Evolutionary conservation across 805 yeast genomes (phyloP).

Genomic region (Blastobotrys robertii): DNA sequence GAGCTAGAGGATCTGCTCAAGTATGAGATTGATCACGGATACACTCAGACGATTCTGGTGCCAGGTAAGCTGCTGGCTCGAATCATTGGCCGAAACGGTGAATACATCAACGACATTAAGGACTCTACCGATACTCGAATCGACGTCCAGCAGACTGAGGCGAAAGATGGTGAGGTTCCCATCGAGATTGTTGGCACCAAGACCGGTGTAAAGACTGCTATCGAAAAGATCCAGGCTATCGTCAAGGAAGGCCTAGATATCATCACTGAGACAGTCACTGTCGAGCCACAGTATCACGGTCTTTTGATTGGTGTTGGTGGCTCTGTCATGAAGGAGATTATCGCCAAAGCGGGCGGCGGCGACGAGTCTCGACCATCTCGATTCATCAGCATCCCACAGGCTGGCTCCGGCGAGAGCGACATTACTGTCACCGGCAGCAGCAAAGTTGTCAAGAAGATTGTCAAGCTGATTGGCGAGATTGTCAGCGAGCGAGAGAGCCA

Average conservation of each 20-base stretch:
- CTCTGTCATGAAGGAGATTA: constrained; percentile 59
- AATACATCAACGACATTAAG: constrained; percentile 68
- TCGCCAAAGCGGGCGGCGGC: constrained; percentile 63
- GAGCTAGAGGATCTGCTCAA: constrained; percentile 76
- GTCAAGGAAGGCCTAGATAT: constrained; percentile 57
- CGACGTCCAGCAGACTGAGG: constrained; percentile 39
- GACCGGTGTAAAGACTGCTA: constrained; percentile 64
- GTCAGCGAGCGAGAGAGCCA: constrained; percentile 49
- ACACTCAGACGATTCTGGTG: constrained; percentile 50
- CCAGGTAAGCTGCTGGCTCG: constrained; percentile 70
- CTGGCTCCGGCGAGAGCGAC: constrained; percentile 39
- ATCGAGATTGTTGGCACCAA: constrained; percentile 72
- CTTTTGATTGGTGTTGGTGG: constrained; percentile 74
- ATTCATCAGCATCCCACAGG: constrained; percentile 59
- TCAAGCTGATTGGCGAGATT: constrained; percentile 50
- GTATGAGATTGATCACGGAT: constrained; percentile 82
- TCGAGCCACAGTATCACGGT: constrained; percentile 67
- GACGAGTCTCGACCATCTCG: constrained; percentile 32
- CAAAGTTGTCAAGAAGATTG: constrained; percentile 57
- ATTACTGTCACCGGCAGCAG: constrained; percentile 70
- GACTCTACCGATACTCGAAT: constrained; percentile 47
- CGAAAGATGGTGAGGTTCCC: constrained; percentile 38
- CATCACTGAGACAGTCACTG: constrained; percentile 47
- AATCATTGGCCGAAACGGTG: constrained; percentile 86
- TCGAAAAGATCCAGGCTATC: constrained; percentile 48